phyloP scores from a whole-genome alignment of 495 filamentous ascomycete species.

The Penicillium coprophilum region DNA sequence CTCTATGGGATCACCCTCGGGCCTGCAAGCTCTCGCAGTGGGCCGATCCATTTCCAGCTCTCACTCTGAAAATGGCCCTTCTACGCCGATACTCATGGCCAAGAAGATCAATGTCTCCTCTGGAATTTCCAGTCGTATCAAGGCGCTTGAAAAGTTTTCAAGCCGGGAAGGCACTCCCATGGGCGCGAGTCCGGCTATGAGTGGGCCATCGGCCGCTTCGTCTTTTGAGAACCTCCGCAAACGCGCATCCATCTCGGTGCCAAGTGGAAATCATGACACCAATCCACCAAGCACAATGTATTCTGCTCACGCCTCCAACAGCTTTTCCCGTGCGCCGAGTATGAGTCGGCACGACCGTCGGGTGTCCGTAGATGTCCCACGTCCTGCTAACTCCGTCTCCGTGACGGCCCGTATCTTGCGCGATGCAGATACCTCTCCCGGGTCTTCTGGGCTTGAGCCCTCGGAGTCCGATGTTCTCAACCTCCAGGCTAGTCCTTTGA shows the following conservation, averaged over 20 bases:
- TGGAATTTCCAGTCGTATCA: conserved; percentile 86
- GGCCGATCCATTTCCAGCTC: conserved; percentile 43
- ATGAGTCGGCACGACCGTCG: conserved; percentile 34
- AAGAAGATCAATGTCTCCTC: conserved; percentile 82
- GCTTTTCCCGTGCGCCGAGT: conserved; percentile 34
- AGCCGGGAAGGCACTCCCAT: conserved; percentile 45
- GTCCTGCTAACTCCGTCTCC: conserved; percentile 62
- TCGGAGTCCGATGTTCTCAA: conserved; percentile 53
- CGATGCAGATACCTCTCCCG: conserved; percentile 43
- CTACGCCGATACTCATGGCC: conserved; percentile 46
- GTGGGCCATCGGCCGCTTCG: conserved; percentile 32
- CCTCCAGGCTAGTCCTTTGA: conserved; percentile 68
- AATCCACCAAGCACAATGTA: conserved; percentile 1
- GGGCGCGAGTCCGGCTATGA: conserved; percentile 20
- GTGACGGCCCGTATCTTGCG: conserved; percentile 78
- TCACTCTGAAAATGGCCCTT: conserved; percentile 30
- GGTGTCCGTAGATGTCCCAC: conserved; percentile 22
- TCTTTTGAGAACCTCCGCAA: conserved; percentile 50
- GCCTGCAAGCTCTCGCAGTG: conserved; percentile 42
- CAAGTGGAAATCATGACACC: conserved; percentile 23
- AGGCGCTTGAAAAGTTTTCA: conserved; percentile 77
- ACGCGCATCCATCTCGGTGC: conserved; percentile 37
- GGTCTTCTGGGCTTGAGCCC: conserved; percentile 38
- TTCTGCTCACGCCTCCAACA: conserved; percentile 23
- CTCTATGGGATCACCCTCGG: conserved; percentile 28